These are phyloP conservation scores for Haematococcus sp. DNA, from an alignment of 139 green algal genomes.

Conservation along the genomic window DNA sequence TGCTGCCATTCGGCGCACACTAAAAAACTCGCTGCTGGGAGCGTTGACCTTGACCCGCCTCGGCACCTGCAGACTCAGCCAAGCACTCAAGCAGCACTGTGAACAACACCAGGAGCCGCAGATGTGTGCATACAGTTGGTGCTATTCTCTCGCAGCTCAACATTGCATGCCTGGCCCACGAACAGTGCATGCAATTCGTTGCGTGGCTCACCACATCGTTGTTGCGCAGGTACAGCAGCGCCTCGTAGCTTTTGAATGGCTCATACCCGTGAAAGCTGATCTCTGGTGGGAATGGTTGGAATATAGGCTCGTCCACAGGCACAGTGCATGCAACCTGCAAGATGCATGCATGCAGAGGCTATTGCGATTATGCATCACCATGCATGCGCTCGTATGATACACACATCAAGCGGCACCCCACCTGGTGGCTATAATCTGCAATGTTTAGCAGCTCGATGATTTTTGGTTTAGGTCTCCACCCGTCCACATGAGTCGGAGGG, in stretches of 20 bases:
- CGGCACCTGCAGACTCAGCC: too few species aligned
- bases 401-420: background rate
- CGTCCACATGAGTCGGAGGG: constrained; percentile 30
- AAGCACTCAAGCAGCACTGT: too few species aligned
- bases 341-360: background rate
- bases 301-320: constrained; percentile 68
- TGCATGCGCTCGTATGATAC: background rate
- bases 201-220: constrained; percentile 62
- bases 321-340: constrained; percentile 60
- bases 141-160: background rate
- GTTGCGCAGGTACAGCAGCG: constrained; percentile 69
- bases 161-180: background rate
- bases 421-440: constrained; percentile 64
- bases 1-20: constrained; percentile 30
- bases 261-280: constrained; percentile 66
- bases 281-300: constrained; percentile 75
- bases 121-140: background rate
- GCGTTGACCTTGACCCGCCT: constrained; percentile 56
- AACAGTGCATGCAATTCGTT: background rate
- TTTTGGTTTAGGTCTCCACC: constrained; percentile 57
- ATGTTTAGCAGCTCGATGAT: constrained; percentile 74
- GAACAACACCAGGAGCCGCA: background rate
- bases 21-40: constrained; percentile 56
- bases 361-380: background rate
- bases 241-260: constrained; percentile 59